A percentile compares a stretch with the other conserved stretches of the same genome.
Evolutionary conservation across 2,329 filamentous ascomycete genomes (phyloP).

Genomic region (Colletotrichum cordylinicola): DNA sequence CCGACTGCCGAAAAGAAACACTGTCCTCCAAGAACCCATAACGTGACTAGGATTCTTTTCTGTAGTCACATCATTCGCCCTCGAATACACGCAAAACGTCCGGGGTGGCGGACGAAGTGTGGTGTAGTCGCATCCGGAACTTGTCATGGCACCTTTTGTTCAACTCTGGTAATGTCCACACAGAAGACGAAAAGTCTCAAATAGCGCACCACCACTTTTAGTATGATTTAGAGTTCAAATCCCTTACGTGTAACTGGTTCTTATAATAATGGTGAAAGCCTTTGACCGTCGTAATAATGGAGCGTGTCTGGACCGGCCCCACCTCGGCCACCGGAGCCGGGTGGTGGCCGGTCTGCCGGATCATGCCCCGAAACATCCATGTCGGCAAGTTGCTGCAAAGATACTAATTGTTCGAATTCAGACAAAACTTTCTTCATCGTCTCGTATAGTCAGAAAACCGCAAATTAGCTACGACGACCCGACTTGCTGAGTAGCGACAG

Average conservation of each 20-base stretch:
- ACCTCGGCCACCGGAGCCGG: neutral
- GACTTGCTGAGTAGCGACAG: accelerated
- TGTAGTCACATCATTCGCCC: neutral
- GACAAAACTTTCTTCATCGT: accelerated
- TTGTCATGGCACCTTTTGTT: neutral
- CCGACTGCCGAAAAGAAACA: neutral
- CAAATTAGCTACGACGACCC: accelerated
- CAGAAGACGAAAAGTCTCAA: neutral
- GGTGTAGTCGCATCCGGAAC: too few species aligned
- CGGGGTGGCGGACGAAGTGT: neutral
- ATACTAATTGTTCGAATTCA: accelerated
- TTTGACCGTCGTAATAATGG: neutral
- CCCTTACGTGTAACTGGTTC: too few species aligned
- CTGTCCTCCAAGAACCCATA: accelerated
- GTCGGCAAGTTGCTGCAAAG: neutral
- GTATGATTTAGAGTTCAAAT: too few species aligned
- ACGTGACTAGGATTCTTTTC: accelerated
- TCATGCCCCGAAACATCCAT: neutral
- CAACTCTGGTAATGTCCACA: neutral
- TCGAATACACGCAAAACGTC: neutral
- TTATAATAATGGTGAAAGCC: neutral
- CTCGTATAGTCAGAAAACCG: accelerated
- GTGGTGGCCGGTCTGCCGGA: neutral
- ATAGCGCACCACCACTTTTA: too few species aligned
- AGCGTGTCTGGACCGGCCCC: neutral